A percentile compares a stretch with the other conserved stretches of the same genome.
Evolutionary conservation across 257 asterid genomes (phyloP).

Genomic region (Agastache rugosa): DNA sequence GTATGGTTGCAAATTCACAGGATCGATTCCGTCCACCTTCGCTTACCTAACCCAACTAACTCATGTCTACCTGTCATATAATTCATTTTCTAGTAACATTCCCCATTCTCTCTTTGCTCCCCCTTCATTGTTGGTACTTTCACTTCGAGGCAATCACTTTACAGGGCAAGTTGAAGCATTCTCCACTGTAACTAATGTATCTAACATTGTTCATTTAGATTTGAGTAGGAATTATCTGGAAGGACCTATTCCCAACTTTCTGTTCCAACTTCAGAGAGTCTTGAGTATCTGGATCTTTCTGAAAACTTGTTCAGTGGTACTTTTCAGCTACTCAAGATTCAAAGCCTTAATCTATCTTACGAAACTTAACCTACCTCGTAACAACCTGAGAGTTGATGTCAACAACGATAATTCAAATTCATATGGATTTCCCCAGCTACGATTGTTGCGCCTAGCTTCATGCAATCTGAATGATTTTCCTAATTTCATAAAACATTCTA

Average conservation of each 20-base stretch:
- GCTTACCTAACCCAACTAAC: background rate
- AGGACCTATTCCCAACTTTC: background rate
- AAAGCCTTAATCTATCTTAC: background rate
- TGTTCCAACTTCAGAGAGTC: background rate
- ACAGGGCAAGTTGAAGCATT: background rate
- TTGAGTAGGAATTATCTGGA: background rate
- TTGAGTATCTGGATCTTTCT: background rate
- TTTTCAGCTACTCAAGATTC: background rate
- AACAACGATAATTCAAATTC: background rate
- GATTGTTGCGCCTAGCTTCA: background rate
- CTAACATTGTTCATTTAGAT: background rate
- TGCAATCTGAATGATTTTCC: too few relatives aligned
- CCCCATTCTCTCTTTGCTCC: background rate
- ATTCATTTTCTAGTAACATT: background rate
- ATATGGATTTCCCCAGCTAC: background rate
- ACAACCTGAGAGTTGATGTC: background rate
- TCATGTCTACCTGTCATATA: background rate
- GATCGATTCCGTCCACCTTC: background rate
- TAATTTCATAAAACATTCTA: too few relatives aligned
- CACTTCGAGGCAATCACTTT: background rate
- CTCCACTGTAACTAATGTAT: background rate
- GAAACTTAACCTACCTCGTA: too few relatives aligned
- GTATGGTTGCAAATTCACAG: background rate
- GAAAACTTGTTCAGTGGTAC: background rate
- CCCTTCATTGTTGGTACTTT: background rate